Conservation (phyloP, 2,329 filamentous ascomycete genomes). For the Hymenoscyphus occultus region DNA sequence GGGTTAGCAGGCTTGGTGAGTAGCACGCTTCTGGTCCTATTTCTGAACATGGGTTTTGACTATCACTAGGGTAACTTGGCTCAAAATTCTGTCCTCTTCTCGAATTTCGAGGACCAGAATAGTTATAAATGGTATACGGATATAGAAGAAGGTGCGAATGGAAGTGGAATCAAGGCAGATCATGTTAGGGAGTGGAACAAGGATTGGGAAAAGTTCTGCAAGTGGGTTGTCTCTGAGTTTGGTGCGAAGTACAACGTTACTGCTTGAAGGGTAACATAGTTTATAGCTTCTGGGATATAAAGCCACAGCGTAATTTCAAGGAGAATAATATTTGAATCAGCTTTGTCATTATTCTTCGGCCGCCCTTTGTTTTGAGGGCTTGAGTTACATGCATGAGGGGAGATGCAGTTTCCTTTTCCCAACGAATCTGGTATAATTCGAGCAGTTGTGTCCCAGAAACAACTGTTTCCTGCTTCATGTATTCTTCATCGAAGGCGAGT, state of each 20-base stretch:
- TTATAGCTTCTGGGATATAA: not conserved
- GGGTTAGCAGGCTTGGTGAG: not conserved
- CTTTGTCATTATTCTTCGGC: too few relatives aligned
- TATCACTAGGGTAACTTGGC: not conserved
- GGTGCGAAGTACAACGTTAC: not conserved
- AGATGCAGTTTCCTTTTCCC: too few relatives aligned
- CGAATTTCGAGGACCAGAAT: not conserved
- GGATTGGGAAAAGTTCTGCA: not conserved
- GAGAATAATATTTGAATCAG: not conserved
- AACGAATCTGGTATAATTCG: too few relatives aligned
- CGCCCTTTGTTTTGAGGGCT: too few relatives aligned
- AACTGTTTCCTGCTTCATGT: too few relatives aligned
- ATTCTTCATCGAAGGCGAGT: too few relatives aligned
- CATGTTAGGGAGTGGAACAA: not conserved
- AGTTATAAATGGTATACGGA: not conserved
- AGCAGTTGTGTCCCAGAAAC: too few relatives aligned
- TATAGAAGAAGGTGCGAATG: not conserved
- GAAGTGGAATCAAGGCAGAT: not conserved
- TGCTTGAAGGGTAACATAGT: not conserved
- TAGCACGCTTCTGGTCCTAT: not conserved
- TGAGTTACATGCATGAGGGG: too few relatives aligned
- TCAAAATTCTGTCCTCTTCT: not conserved
- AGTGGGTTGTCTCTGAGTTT: slow-evolving; percentile 1
- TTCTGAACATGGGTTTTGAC: not conserved
- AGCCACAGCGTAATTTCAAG: not conserved